These are phyloP conservation scores for Phellinidium pouzarii DNA, from an alignment of 1,284 basidiomycete genomes.

Conservation along the genomic window DNA sequence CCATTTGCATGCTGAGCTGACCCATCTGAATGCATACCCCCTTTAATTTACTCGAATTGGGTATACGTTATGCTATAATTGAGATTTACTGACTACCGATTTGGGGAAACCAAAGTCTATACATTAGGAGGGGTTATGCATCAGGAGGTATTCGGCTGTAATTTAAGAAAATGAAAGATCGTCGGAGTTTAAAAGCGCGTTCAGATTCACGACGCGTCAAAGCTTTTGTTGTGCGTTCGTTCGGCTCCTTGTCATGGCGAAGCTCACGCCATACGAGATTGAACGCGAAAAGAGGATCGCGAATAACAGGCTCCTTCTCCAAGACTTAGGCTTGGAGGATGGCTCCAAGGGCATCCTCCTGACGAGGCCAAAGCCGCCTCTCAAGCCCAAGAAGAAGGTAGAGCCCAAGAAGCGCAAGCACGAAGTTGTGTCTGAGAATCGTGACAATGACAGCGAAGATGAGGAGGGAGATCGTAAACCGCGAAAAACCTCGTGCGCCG, in stretches of 20 bases:
- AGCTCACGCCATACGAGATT: constrained; percentile 43
- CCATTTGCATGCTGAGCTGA: too few species aligned
- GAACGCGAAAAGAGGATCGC: constrained; percentile 43
- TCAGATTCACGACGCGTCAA: neutral
- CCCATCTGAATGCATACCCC: too few species aligned
- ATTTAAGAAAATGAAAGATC: too few species aligned
- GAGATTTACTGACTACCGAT: too few species aligned
- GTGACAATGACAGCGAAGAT: neutral
- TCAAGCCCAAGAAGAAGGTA: constrained; percentile 6
- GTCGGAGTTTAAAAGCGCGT: neutral
- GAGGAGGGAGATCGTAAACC: constrained; percentile 6
- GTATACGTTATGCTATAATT: too few species aligned
- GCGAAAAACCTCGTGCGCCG: constrained; percentile 16
- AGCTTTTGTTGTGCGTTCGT: neutral
- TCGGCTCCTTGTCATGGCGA: constrained; percentile 16
- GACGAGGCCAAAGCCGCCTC: constrained; percentile 9
- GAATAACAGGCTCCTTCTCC: constrained; percentile 42
- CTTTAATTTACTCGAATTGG: too few species aligned
- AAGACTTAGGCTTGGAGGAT: constrained; percentile 37
- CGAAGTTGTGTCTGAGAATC: constrained; percentile 7
- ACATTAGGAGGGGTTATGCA: too few species aligned
- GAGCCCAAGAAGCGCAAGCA: constrained; percentile 22
- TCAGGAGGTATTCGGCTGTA: too few species aligned
- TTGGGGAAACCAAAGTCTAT: too few species aligned
- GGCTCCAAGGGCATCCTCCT: neutral